A percentile compares a stretch with the other conserved stretches of the same genome.
phyloP scores from a whole-genome alignment of 139 green algal species.

The Chlamydomonas sphaeroides region DNA sequence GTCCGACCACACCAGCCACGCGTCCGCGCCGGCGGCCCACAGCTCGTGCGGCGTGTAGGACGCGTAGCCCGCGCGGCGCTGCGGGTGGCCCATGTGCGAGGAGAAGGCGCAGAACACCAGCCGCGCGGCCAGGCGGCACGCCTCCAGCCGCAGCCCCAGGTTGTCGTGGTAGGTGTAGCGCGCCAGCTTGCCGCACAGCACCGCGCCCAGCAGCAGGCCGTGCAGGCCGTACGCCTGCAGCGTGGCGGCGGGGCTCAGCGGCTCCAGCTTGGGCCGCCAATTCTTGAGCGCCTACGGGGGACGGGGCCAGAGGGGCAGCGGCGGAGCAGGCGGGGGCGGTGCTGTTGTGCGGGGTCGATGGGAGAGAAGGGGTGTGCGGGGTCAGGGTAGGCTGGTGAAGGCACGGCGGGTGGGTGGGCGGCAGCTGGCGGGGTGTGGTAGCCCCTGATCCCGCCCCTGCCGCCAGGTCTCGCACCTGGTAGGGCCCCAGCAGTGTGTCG shows the following conservation, averaged over 20 bases:
- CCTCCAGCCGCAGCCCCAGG: conserved; percentile 50
- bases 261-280: conserved; percentile 56
- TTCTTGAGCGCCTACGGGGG: conserved; percentile 47
- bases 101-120: conserved; percentile 49
- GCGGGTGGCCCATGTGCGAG: conserved; percentile 58
- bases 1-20: conserved; percentile 46
- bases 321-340: too few species aligned
- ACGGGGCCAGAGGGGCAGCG: too few species aligned
- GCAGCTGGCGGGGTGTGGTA: too few species aligned
- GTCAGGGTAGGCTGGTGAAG: background rate
- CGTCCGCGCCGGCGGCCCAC: conserved; percentile 44
- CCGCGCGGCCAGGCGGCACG: conserved; percentile 47
- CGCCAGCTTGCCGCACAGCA: conserved; percentile 69
- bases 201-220: conserved; percentile 62
- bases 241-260: conserved; percentile 31
- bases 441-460: too few species aligned
- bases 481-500: conserved; percentile 69
- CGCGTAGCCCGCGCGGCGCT: conserved; percentile 52
- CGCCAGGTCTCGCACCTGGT: conserved; percentile 50
- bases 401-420: background rate
- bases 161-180: conserved; percentile 56
- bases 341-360: background rate
- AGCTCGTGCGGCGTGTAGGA: conserved; percentile 52
- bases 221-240: conserved; percentile 61
- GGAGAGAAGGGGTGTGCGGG: too few species aligned